Evolutionary conservation across 208 protist genomes (phyloP), one percentile per base, ranked within the genome.

Genomic region (Balamuthia mandrillaris): DNA sequence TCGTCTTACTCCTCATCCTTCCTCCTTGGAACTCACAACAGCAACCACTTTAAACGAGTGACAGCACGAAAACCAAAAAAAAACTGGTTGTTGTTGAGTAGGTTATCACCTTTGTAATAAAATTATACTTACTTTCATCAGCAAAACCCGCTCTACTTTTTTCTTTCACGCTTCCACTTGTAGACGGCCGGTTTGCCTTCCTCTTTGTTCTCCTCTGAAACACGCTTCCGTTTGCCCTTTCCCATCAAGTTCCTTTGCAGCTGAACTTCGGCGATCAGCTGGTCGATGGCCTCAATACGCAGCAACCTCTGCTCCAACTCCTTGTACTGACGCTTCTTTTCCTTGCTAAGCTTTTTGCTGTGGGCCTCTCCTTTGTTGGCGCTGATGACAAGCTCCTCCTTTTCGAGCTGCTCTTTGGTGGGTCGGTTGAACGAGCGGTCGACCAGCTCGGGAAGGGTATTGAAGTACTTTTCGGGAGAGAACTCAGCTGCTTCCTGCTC

Each of bases 391-490:
- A 33, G 77, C 7, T 33, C 54, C 60, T 84, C 37, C 2, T 29
- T 24, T 1, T 49, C 37, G 56, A 84, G 56, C 56, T 66, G 54
- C 14, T 61, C 78, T 16, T 41, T 2, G 4, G 47, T 61, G 37
- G 56, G 56, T 14, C 78, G 78, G 44, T 84, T 84, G 54, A 42
- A 84, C 10, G 6, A 3, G 78, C 78, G 78, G n/a, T 72, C n/a
- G 21, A 84, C 27, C 6, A 84, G 41, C 56, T 84, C 56, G 12
- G 78, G 78, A 35, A 70, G 10, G 9, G 87, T 90, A 16, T 84
- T 49, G 70, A 86, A 86, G 81, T 88, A 74, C 56, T 72, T 29
- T 2, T 54, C 70, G 6, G 68, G 16, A 33, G 83, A 49, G 49
- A 90, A 84, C 5, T 21, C 58, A 14, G 45, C 41, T 1, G 61